phyloP scores from a whole-genome alignment of 345 rosid species.

The Geranium rotundifolium region DNA sequence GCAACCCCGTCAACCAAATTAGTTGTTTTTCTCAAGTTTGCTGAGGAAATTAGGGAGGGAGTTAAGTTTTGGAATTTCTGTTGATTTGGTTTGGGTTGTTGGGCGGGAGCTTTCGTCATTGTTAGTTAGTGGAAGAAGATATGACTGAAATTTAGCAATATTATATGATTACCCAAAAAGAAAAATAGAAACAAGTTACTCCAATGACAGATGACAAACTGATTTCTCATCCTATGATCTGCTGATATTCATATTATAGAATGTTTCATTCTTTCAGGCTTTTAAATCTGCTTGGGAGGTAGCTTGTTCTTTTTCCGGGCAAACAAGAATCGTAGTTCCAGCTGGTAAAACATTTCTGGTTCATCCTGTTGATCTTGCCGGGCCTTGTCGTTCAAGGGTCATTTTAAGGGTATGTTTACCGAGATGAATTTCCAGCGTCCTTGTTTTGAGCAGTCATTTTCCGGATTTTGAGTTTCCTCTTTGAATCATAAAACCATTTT shows the following conservation, averaged over 20 bases:
- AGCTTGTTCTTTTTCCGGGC: slow-evolving; percentile 55
- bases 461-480: background rate
- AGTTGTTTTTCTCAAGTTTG: background rate
- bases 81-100: background rate
- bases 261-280: slow-evolving; percentile 33
- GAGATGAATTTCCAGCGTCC: background rate
- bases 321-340: slow-evolving; percentile 47
- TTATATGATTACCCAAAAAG: background rate
- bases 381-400: slow-evolving; percentile 75
- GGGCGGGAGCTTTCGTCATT: background rate
- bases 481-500: background rate
- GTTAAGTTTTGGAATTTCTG: too few relatives aligned
- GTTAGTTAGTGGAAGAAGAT: background rate
- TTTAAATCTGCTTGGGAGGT: slow-evolving; percentile 50
- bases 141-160: background rate
- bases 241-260: background rate
- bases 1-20: too few relatives aligned
- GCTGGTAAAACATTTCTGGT: slow-evolving; percentile 38
- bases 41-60: background rate
- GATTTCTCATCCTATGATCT: background rate
- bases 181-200: too few relatives aligned
- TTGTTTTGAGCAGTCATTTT: background rate
- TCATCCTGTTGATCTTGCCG: slow-evolving; percentile 52
- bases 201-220: too few relatives aligned
- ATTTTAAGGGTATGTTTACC: slow-evolving; percentile 40